Percentiles rank a stretch among this genome's conserved stretches.
phyloP scores from a whole-genome alignment of 306 rosid genomes.

The Gynostemma pentaphyllum region DNA sequence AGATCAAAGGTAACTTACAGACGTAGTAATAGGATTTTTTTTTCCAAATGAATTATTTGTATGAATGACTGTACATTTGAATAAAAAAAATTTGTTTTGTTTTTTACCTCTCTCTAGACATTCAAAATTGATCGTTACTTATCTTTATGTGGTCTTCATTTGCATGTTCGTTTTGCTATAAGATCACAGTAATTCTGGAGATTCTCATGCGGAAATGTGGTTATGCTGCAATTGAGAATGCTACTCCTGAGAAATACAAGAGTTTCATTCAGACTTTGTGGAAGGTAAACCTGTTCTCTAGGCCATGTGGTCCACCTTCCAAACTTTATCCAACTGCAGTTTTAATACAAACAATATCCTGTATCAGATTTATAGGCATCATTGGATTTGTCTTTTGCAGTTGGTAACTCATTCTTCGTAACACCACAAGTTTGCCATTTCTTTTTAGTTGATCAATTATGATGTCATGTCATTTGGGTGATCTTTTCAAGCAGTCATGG shows the following conservation, averaged over 20 bases:
- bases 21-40: constrained; percentile 5
- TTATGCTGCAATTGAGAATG: constrained; percentile 45
- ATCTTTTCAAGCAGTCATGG: too few relatives aligned
- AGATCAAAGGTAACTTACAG: constrained; percentile 54
- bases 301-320: background rate
- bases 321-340: background rate
- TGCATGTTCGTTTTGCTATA: constrained; percentile 12
- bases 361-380: background rate
- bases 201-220: constrained; percentile 82
- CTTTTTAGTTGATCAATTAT: too few relatives aligned
- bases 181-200: constrained; percentile 71
- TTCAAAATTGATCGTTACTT: background rate
- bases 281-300: constrained; percentile 40
- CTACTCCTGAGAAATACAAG: constrained; percentile 56
- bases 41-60: background rate
- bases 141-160: background rate
- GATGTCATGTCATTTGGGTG: too few relatives aligned
- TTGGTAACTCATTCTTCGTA: background rate
- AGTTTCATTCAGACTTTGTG: constrained; percentile 45
- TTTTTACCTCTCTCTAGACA: background rate
- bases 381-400: background rate
- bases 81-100: background rate
- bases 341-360: background rate
- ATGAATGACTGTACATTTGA: background rate
- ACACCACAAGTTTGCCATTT: background rate